Base-by-base conservation (phyloP, 148 eudicot species). In the Vaccinium darrowii region DNA sequence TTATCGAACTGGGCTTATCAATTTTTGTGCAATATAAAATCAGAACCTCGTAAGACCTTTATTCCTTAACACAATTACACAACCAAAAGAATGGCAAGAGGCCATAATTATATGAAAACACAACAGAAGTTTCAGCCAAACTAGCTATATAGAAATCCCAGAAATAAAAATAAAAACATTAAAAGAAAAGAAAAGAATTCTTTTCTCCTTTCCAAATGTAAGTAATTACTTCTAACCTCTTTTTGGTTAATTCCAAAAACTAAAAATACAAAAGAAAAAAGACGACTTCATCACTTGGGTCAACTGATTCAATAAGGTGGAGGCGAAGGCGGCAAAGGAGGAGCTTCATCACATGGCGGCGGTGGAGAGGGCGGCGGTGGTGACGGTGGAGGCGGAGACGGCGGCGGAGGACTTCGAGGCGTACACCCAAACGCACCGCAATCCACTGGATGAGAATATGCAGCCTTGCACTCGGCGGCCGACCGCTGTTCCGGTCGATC, bases 401-500 rank as follows among this genome's bases (percentile, higher is more conserved):
- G 88, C 2, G 86, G 89, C 0, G 89, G 88, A 18, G 75, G 3
- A 76, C 83, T 10, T 84, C 56, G 82, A 3, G 86, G 33, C 0
- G 52, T 15, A 81, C 92, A 92, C 82, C 92, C 91, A 82, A 67
- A 85, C 1, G 90, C 65, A 23, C 77, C 83, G 27, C 96, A 93
- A 54, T 85, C 87, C 25, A 91, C 91, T 8, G 92, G 95, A 43
- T 84, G 73, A 47, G 88, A 82, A 57, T 87, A 88, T 47, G 90
- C 89, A 1, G 89, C 89, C 54, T 85, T 60, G 50, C 97, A 94
- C 82, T 90, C 91, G 51, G 75, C 76, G 77, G 39, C 56, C 0
- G 94, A 86, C 50, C 95, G 43, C 84, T 94, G 97, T 5, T 23
- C n/a, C 0, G 93, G 94, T 77, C 93, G 85, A 7, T 39, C 33